Conservation (phyloP, 2,329 filamentous ascomycete species). For the Fusarium luffae region DNA sequence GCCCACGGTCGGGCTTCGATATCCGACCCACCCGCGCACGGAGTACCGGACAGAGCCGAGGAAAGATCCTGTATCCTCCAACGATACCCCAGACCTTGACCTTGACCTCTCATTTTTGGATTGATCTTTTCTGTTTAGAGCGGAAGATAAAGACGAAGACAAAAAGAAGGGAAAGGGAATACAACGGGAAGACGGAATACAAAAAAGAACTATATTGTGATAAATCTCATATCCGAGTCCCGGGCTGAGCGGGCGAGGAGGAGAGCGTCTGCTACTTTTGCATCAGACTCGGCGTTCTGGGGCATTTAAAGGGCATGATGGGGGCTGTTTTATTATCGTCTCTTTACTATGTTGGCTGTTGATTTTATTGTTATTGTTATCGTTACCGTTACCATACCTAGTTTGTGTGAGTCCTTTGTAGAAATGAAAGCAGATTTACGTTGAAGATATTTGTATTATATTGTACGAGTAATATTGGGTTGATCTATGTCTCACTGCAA, state of each 20-base stretch:
- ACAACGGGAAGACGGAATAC: constrained; percentile 21
- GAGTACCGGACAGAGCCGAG: constrained; percentile 35
- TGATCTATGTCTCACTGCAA: neutral
- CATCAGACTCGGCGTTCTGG: constrained; percentile 48
- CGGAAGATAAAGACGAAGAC: constrained; percentile 2
- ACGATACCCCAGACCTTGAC: neutral
- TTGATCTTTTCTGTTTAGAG: constrained; percentile 27
- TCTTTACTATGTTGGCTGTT: constrained; percentile 19
- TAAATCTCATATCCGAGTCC: constrained; percentile 34
- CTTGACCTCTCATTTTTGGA: constrained; percentile 11
- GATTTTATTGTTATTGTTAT: constrained; percentile 9
- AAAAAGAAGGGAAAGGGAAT: constrained; percentile 9
- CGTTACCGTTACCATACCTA: constrained; percentile 21
- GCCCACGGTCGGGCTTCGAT: constrained; percentile 30
- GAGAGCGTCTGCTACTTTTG: constrained; percentile 42
- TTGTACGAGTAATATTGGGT: neutral
- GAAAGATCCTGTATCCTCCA: constrained; percentile 1
- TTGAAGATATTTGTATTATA: neutral
- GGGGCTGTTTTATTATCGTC: constrained; percentile 32
- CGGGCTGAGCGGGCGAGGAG: constrained; percentile 32
- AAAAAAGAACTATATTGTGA: constrained; percentile 19
- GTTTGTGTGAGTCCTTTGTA: constrained; percentile 21
- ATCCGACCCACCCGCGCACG: constrained; percentile 30
- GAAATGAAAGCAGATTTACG: constrained; percentile 17
- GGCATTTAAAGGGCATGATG: constrained; percentile 46